phyloP scores from a whole-genome alignment of 257 asterid genomes.

The Catharanthus roseus region DNA sequence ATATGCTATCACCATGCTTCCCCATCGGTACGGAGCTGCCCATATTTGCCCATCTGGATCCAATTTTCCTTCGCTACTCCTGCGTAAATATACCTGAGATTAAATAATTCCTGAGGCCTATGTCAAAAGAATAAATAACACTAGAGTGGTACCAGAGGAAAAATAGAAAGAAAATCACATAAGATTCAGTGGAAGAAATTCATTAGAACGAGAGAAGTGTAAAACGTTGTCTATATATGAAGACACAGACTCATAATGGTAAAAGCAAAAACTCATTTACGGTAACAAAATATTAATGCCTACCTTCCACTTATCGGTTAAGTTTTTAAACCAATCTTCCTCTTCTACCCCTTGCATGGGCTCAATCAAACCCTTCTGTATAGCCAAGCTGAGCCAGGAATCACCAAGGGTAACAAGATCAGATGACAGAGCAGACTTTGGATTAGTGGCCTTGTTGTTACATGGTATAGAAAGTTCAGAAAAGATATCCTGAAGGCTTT shows the following conservation, averaged over 20 bases:
- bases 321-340: constrained; percentile 64
- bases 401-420: constrained; percentile 84
- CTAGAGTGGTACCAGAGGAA: neutral
- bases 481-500: constrained; percentile 55
- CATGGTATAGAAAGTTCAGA: constrained; percentile 54
- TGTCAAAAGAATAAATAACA: constrained; percentile 20
- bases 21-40: constrained; percentile 97
- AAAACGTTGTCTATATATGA: neutral
- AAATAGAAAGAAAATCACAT: neutral
- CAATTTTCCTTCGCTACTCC: constrained; percentile 74
- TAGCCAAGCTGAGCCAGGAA: constrained; percentile 77
- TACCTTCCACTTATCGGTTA: constrained; percentile 90
- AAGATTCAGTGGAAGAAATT: neutral
- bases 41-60: constrained; percentile 69
- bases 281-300: constrained; percentile 2
- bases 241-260: neutral
- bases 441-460: constrained; percentile 39
- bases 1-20: constrained; percentile 90
- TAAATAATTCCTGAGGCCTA: constrained; percentile 28
- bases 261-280: neutral
- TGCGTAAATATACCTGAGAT: constrained; percentile 97
- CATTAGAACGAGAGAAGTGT: neutral
- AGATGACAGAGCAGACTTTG: constrained; percentile 62
- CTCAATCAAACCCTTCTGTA: constrained; percentile 65
- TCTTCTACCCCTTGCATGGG: constrained; percentile 63